These are phyloP conservation scores for Pharnaceum exiguum DNA, from an alignment of 148 eudicot genomes.

Conservation along the genomic window DNA sequence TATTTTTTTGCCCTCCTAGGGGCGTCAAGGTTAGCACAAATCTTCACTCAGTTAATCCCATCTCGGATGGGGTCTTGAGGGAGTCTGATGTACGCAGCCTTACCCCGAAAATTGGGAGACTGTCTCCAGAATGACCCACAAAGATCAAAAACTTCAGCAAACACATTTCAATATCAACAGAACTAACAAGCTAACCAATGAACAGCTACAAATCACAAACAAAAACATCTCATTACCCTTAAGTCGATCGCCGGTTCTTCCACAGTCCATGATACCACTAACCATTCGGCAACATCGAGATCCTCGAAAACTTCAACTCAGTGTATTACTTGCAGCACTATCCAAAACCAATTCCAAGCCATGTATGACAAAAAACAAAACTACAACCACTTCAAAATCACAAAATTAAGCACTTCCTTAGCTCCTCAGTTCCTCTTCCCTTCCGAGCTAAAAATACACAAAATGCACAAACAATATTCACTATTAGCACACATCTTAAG, in stretches of 20 bases:
- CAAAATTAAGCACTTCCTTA: not conserved
- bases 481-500: slow-evolving; percentile 4
- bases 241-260: slow-evolving; percentile 37
- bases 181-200: not conserved
- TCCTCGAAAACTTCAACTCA: slow-evolving; percentile 25
- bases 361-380: too few relatives aligned
- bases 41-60: too few relatives aligned
- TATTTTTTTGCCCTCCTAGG: too few relatives aligned
- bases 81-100: not conserved
- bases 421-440: not conserved
- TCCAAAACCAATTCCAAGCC: slow-evolving; percentile 7
- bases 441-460: not conserved
- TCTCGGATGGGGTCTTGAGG: too few relatives aligned
- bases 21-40: too few relatives aligned
- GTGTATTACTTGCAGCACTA: slow-evolving; percentile 3
- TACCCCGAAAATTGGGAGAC: not conserved
- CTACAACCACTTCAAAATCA: slow-evolving; percentile 11
- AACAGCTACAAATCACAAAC: not conserved
- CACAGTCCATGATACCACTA: slow-evolving; percentile 57
- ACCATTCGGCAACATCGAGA: slow-evolving; percentile 75
- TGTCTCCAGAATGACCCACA: not conserved
- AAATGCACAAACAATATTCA: slow-evolving; percentile 1
- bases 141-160: not conserved
- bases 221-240: slow-evolving; percentile 35
- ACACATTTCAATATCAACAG: not conserved